Conservation (phyloP, 2,329 filamentous ascomycete genomes). For the Taxawa tesnikishii region DNA sequence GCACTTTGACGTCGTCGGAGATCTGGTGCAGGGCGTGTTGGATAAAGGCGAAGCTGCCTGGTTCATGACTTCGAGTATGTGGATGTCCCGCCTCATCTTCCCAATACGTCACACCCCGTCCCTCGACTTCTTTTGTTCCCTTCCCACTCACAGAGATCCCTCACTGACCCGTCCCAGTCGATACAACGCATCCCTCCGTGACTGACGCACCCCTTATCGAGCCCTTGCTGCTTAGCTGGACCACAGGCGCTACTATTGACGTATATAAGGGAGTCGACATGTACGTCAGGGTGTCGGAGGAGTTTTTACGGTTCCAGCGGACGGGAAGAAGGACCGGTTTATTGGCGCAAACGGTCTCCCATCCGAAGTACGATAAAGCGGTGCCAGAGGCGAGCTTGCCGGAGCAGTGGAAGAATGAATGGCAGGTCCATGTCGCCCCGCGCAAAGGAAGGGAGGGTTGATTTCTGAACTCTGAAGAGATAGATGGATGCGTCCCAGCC, state of each 20-base stretch:
- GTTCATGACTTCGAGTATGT: too few relatives aligned
- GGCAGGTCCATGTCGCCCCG: constrained; percentile 32
- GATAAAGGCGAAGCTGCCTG: constrained; percentile 28
- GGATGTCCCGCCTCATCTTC: too few relatives aligned
- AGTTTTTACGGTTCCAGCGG: constrained; percentile 41
- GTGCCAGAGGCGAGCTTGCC: constrained; percentile 12
- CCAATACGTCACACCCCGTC: too few relatives aligned
- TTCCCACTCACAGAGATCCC: too few relatives aligned
- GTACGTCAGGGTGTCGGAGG: constrained; percentile 47
- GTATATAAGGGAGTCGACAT: constrained; percentile 43
- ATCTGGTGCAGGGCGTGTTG: constrained; percentile 36
- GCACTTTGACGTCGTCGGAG: constrained; percentile 51
- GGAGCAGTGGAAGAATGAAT: constrained; percentile 20
- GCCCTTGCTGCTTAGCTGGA: constrained; percentile 47
- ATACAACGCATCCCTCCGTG: constrained; percentile 47
- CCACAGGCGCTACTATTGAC: constrained; percentile 47
- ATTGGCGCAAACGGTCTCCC: constrained; percentile 37
- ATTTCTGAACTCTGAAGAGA: too few relatives aligned
- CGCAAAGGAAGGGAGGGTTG: too few relatives aligned
- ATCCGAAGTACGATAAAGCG: constrained; percentile 22
- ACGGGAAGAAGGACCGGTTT: constrained; percentile 33
- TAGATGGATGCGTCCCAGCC: too few relatives aligned
- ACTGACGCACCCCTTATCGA: constrained; percentile 56
- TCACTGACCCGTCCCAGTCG: too few relatives aligned
- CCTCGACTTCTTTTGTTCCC: too few relatives aligned